Percentiles rank a stretch among this genome's conserved stretches.
Evolutionary conservation across 1,284 basidiomycete genomes (phyloP).

Genomic region (Pisolithus thermaeus): DNA sequence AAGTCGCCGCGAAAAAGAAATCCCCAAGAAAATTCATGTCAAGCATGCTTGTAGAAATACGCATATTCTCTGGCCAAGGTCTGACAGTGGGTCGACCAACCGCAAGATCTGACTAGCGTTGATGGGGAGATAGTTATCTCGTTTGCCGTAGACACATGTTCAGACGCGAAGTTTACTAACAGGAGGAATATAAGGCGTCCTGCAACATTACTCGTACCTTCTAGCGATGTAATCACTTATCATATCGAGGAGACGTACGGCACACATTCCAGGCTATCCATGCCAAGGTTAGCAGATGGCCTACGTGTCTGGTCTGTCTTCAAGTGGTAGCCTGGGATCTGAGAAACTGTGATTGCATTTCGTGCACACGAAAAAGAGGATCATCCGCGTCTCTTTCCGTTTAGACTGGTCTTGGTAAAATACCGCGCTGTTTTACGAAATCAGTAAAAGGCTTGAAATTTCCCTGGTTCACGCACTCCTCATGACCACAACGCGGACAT

Average conservation of each 20-base stretch:
- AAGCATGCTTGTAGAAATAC: too few relatives aligned
- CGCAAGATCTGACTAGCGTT: too few relatives aligned
- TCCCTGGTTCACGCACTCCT: constrained; percentile 51
- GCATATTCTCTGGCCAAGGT: too few relatives aligned
- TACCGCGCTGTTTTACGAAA: constrained; percentile 59
- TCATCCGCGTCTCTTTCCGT: constrained; percentile 88
- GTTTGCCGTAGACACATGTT: too few relatives aligned
- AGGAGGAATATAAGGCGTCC: too few relatives aligned
- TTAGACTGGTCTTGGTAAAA: constrained; percentile 95
- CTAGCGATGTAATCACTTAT: too few relatives aligned
- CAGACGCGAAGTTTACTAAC: too few relatives aligned
- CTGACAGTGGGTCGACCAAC: too few relatives aligned
- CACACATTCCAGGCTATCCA: neutral
- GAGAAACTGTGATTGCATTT: constrained; percentile 76
- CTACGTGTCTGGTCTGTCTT: constrained; percentile 24
- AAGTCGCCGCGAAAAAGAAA: too few relatives aligned
- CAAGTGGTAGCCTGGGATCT: constrained; percentile 53
- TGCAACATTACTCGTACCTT: neutral
- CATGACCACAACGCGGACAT: constrained; percentile 65
- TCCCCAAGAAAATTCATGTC: too few relatives aligned
- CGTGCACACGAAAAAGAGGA: constrained; percentile 89
- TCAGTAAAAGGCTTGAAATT: neutral
- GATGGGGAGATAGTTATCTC: too few relatives aligned
- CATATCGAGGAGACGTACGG: neutral
- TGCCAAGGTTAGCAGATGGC: constrained; percentile 6